Base-by-base conservation (phyloP, 108 stramenopile genomes). In the Nitzschia palea region DNA sequence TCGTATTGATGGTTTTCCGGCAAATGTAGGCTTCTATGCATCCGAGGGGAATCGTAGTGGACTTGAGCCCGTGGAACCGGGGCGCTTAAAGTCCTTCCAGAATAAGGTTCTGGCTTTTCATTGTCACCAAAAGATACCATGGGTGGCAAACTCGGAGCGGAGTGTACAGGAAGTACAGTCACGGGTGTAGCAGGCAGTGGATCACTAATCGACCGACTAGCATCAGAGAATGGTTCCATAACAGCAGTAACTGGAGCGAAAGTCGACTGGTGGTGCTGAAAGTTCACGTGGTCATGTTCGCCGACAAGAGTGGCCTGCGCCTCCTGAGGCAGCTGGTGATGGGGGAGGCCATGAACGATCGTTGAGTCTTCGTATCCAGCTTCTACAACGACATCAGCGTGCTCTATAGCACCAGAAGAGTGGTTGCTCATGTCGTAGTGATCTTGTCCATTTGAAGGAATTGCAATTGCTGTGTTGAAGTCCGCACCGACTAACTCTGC, bases 401-500 rank as follows among this genome's bases (percentile, higher is more conserved):
- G 17, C 17, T 30, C 47, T 5, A 50, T 4, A 0, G 23, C 9
- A 8, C 30, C 28, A 20, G 15, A 20, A 40, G 8, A 14, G 14
- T 40, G 37, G 15, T 44, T 36, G 29, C 12, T 53, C 14, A 25
- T 14, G 1, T 8, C 59, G 37, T 25, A 20, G 31, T 33, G 51
- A 31, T 28, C 26, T 61, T 14, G 45, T 5, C n/a, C 32, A 27
- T n/a, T 23, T 48, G 64, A 66, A 54, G 35, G 59, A 4, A 50
- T 48, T 18, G 72, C 45, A 26, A 43, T 53, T 0, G 53, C 71
- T 43, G 51, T 25, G 40, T 58, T 23, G 25, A 31, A 62, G 12
- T 68, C 71, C 17, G 55, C 40, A 44, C 73, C 69, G 6, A 74
- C 54, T 2, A 74, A 65, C 44, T 70, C 69, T 36, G 79, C 79